Base-by-base conservation (phyloP, 2,329 filamentous ascomycete genomes). In the Neoscytalidium dimidiatum region DNA sequence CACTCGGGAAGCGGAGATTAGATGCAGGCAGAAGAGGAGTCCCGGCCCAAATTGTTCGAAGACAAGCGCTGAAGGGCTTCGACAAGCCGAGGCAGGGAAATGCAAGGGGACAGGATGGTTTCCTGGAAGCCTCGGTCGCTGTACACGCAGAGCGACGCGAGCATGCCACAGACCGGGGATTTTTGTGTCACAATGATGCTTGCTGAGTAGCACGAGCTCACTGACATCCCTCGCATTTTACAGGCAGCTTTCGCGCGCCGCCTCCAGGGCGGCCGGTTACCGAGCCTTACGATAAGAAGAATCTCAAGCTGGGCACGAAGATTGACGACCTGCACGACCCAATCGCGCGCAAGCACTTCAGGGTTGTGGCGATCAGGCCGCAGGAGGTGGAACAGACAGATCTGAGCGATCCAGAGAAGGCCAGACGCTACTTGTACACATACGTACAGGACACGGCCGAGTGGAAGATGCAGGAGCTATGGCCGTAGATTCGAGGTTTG, bases 311-410 rank as follows among this genome's bases (percentile, higher is more conserved):
- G 2, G 86, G 85, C 11, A 87, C 90, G 75, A 88, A 87, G 76
- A 88, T 95, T 17, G 83, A 86, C 19, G 87, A 90, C 70, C 77
- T 96, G 5, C 78, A 92, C 49, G 92, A 98, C 71, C 76, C 80
- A 35, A 78, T 90, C 64, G 91, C 92, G 44, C 83, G 92, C 69
- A 80, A 80, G 68, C 91, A 96, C 75, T 97, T 96, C 74, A 83
- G 94, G 62, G 91, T 97, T 0, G 92, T 97, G 3, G 88, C 95
- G 73, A 95, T 99, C 74, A 87, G 89, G 56, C 89, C 96, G 0
- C 86, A 91, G 8, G 87, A 91, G 74, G 88, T 96, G 21, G 93
- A 96, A 74, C 83, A 85, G 71, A 82, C 91, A 17, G 90, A 95
- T 74, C 77, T 96, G 62, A 88, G 85, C 64, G 85, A 92, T 72